These are phyloP conservation scores for Stephania cephalantha DNA, from an alignment of 164 flowering plant genomes.

Conservation along the genomic window DNA sequence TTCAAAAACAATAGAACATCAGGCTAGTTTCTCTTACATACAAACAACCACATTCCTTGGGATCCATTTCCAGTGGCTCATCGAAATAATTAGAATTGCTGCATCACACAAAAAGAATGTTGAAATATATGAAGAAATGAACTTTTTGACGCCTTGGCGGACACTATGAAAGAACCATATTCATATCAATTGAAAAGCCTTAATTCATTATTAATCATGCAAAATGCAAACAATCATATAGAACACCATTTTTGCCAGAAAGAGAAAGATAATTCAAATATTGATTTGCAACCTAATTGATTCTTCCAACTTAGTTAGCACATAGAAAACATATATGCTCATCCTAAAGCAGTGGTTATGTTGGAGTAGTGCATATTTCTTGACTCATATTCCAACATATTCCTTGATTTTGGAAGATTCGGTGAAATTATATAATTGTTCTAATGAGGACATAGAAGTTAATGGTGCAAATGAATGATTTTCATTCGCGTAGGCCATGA, in stretches of 20 bases:
- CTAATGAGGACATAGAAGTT: no score
- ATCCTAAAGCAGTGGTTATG: not conserved
- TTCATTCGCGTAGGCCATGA: no score
- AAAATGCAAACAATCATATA: not conserved
- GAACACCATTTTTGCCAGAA: not conserved
- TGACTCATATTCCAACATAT: no score
- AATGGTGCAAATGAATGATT: no score
- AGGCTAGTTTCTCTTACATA: constrained; percentile 31
- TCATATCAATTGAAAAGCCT: not conserved
- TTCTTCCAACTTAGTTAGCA: not conserved
- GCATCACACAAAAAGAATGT: constrained; percentile 14
- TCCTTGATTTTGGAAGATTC: no score
- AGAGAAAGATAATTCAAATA: not conserved
- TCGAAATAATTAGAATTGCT: constrained; percentile 41
- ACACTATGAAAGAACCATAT: not conserved
- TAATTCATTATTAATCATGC: not conserved
- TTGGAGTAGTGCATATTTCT: no score
- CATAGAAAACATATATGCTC: not conserved
- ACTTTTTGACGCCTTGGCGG: no score
- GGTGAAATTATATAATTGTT: no score
- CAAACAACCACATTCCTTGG: constrained; percentile 22
- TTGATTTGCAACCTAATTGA: not conserved
- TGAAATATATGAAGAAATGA: not conserved
- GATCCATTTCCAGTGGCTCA: constrained; percentile 42
- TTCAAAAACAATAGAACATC: not conserved